Base-by-base conservation (phyloP, 148 eudicot species). In the Mesembryanthemum crystallinum region DNA sequence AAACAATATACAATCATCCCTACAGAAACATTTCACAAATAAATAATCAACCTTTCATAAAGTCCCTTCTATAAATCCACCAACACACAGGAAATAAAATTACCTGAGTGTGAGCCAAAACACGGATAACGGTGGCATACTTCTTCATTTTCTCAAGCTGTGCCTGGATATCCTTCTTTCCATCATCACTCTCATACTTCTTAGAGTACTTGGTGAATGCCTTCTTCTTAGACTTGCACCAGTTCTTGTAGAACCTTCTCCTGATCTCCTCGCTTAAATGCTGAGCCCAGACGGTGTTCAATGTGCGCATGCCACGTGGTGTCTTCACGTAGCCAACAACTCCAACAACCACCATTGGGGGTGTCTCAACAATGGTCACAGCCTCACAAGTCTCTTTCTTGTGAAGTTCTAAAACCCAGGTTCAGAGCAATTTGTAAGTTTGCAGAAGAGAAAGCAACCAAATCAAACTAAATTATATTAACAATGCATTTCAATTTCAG, bases 331-430 rank as follows among this genome's bases (percentile, higher is more conserved):
- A 89, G 1, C 83, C 96, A 17, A 89, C 91, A 20, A 89, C 96
- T 43, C 96, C 92, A 58, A 90, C 92, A 69, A 90, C 64, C 14
- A 90, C 88, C 86, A 88, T 85, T 5, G 92, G 92, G 60, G 95
- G 95, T 49, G 96, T 89, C 73, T 91, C 96, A 79, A 91, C 65
- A 20, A 91, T 82, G 4, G 93, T 91, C 10, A 89, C 96, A 77
- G 96, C 93, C 83, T 91, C 96, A 79, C 91, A 89, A 25, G 96
- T 89, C 67, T 91, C 96, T 78, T 91, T 89, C 89, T 91, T 89
- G 87, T 91, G 96, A 62, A 91, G 93, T 68, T 89, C 96, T 89
- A 42, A 8, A 74, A 11, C 20, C 23, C 13, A 72, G 13, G 27
- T 12, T 8, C 12, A 14, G 23, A 45, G 1, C 20, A 23, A 21